Base-by-base conservation (phyloP, 2,329 filamentous ascomycete genomes). In the Cytospora piceae region DNA sequence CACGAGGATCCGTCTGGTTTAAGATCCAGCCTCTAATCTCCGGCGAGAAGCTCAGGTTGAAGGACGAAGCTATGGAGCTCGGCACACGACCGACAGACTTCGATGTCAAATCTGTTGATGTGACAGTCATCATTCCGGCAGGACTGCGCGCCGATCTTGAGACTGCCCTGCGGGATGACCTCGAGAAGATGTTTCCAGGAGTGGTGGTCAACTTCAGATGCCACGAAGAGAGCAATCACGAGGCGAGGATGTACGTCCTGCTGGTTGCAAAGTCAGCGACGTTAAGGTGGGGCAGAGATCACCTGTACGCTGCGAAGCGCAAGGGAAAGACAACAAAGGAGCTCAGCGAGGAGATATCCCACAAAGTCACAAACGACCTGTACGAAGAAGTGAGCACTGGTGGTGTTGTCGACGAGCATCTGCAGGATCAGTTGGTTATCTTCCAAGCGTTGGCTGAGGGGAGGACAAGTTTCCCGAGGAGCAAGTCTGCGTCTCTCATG, bases 391-490 rank as follows among this genome's bases (percentile, higher is more conserved):
- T 84, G 0, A 71, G 72, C 9, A 70, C 76, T 1, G 76, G 79
- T 2, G 81, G 84, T 0, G 77, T 81, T 2, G 82, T 86, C 8
- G 87, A 89, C 68, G 78, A 83, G 69, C 80, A 83, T 71, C 77
- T 89, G 17, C 85, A 88, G 74, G 87, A 89, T 73, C 87, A 89
- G 73, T 70, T 89, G 29, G 76, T 88, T 3, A 77, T 86, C 22
- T 87, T 88, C 70, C 86, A 89, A 73, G 83, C 83, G 4, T 75
- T 89, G 12, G 82, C 84, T 1, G 77, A 81, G 15, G 85, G 84
- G 0, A 76, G 72, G 59, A 85, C 85, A 14, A 81, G 77, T 3
- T 82, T 85, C 65, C 78, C 77, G 5, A 64, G 65, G 52, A 22
- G 29, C 6, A 32, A 24, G 2, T 0, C 17, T 9, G 65, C 70